These are phyloP conservation scores for Simmondsia chinensis DNA, from an alignment of 148 eudicot genomes.

Conservation along the genomic window DNA sequence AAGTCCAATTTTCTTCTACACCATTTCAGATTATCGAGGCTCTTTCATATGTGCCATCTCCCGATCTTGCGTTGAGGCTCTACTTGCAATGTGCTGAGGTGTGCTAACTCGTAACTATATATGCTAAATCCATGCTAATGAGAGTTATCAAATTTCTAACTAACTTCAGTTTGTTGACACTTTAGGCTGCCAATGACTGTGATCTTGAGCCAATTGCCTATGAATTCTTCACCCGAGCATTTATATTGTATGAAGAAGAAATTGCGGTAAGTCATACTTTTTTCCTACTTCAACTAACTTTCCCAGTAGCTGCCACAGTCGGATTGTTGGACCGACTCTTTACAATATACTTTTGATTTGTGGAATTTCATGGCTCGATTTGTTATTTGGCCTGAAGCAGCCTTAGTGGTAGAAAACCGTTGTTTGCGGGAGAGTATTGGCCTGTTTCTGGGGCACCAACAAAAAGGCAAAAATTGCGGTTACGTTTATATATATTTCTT, in stretches of 20 bases:
- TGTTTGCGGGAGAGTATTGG: too few relatives aligned
- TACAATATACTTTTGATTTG: background rate
- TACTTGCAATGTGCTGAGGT: conserved; percentile 99
- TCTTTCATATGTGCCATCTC: conserved; percentile 67
- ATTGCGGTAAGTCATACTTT: conserved; percentile 54
- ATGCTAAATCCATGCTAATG: conserved; percentile 1
- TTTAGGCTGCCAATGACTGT: conserved; percentile 93
- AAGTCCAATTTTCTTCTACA: background rate
- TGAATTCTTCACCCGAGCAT: conserved; percentile 94
- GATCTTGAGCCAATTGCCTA: conserved; percentile 94
- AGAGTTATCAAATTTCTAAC: background rate
- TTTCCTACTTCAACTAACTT: background rate
- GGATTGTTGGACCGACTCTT: background rate
- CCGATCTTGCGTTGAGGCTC: conserved; percentile 87
- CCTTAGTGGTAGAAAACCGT: too few relatives aligned
- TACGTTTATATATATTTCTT: too few relatives aligned
- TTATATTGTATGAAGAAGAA: conserved; percentile 91
- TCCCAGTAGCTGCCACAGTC: background rate
- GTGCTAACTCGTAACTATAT: conserved; percentile 6
- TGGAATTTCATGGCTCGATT: too few relatives aligned
- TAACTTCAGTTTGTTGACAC: conserved; percentile 3
- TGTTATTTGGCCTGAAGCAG: too few relatives aligned
- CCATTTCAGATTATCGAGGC: conserved; percentile 71
- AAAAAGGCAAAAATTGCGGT: too few relatives aligned
- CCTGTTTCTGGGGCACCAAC: too few relatives aligned